Evolutionary conservation across 1,284 basidiomycete genomes (phyloP).

Genomic region (Ustilago nuda): DNA sequence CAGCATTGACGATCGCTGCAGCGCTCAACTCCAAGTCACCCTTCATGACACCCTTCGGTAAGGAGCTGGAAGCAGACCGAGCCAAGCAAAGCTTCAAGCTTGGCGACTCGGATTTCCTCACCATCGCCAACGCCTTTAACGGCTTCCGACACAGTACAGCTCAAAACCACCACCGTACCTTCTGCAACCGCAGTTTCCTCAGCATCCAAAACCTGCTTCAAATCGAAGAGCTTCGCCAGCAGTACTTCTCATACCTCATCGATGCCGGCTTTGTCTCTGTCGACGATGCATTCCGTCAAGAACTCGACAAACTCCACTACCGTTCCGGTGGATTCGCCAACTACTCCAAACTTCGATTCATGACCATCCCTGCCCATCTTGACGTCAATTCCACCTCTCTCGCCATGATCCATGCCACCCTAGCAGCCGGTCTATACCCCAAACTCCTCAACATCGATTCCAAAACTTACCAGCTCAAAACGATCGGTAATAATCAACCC

Average conservation of each 20-base stretch:
- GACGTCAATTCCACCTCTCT: conserved; percentile 77
- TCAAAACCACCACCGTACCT: conserved; percentile 73
- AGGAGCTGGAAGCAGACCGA: conserved; percentile 85
- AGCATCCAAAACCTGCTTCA: conserved; percentile 92
- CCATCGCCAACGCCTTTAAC: conserved; percentile 88
- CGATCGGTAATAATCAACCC: conserved; percentile 86
- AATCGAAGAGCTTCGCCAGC: conserved; percentile 95
- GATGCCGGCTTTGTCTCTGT: conserved; percentile 87
- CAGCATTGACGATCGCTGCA: conserved; percentile 91
- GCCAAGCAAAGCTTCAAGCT: conserved; percentile 84
- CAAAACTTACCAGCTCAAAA: conserved; percentile 76
- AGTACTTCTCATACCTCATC: conserved; percentile 82
- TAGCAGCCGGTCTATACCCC: conserved; percentile 90
- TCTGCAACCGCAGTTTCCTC: conserved; percentile 85
- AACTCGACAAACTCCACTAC: conserved; percentile 76
- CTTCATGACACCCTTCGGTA: conserved; percentile 85
- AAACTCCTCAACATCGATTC: conserved; percentile 84
- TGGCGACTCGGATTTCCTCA: conserved; percentile 95
- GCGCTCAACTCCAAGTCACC: conserved; percentile 93
- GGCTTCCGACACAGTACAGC: conserved; percentile 85
- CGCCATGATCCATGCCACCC: conserved; percentile 81
- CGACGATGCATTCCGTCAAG: conserved; percentile 76
- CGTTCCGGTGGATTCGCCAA: conserved; percentile 67
- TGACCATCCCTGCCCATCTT: conserved; percentile 77
- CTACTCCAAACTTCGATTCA: conserved; percentile 77